Conservation (phyloP, 2,329 filamentous ascomycete genomes). For the Cladophialophora yegresii region DNA sequence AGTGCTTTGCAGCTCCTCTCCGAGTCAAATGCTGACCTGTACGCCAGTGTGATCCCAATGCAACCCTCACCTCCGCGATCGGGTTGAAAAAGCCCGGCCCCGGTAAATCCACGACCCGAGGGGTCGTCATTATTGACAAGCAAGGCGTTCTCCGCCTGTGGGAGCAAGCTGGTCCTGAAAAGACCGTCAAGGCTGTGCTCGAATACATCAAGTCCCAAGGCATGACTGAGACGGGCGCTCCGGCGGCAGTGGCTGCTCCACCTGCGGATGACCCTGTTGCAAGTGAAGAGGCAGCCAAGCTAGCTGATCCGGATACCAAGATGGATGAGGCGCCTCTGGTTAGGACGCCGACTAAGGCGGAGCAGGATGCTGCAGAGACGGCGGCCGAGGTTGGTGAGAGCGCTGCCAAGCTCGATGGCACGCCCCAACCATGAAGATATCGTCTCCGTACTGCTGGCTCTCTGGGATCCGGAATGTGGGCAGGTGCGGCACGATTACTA, state of each 20-base stretch:
- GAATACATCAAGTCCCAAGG: conserved; percentile 51
- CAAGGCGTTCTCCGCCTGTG: conserved; percentile 74
- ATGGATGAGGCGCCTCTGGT: conserved; percentile 33
- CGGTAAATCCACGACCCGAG: conserved; percentile 72
- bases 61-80: conserved; percentile 76
- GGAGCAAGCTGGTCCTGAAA: conserved; percentile 73
- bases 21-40: neutral
- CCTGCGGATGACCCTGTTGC: conserved; percentile 24
- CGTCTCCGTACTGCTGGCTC: neutral
- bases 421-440: conserved; percentile 16
- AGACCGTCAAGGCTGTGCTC: conserved; percentile 75
- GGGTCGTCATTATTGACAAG: conserved; percentile 86
- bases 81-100: conserved; percentile 77
- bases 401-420: conserved; percentile 30
- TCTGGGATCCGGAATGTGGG: neutral
- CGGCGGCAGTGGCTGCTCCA: conserved; percentile 21
- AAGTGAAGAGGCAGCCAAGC: conserved; percentile 25
- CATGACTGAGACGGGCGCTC: conserved; percentile 23
- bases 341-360: conserved; percentile 27
- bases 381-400: conserved; percentile 33
- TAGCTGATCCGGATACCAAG: conserved; percentile 30
- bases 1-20: neutral
- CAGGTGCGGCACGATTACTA: neutral
- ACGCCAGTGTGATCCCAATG: conserved; percentile 67
- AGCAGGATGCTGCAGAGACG: conserved; percentile 31